Evolutionary conservation across 106 monocot species (phyloP).

Genomic region (Dendrobium chrysotoxum): DNA sequence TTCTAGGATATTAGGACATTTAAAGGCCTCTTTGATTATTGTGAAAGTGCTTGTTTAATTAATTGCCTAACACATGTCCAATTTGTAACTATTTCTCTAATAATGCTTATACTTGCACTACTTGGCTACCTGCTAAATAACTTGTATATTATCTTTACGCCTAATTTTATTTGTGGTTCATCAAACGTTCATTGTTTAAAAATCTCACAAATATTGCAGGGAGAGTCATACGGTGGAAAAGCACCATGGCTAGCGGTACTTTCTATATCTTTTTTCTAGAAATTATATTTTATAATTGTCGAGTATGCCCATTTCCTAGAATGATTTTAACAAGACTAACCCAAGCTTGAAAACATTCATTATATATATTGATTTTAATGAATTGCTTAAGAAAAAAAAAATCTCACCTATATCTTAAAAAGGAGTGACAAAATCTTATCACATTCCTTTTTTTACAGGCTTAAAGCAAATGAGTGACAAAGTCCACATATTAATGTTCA

Average conservation of each 20-base stretch:
- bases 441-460: no score
- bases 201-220: neutral
- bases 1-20: neutral
- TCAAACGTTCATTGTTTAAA: neutral
- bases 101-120: neutral
- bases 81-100: neutral
- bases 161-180: neutral
- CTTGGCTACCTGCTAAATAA: no score
- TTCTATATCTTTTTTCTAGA: neutral
- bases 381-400: neutral
- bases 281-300: neutral
- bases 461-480: no score
- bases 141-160: neutral
- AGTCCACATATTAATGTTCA: no score
- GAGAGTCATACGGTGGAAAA: neutral
- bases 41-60: neutral
- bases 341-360: neutral
- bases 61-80: neutral
- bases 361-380: neutral
- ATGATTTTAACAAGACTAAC: neutral
- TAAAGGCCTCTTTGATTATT: neutral
- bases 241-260: constrained; percentile 7
- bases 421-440: no score
- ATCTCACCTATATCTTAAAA: neutral
- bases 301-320: neutral